These are phyloP conservation scores for Kuraishia cidri DNA, from an alignment of 805 yeast genomes.

Conservation along the genomic window DNA sequence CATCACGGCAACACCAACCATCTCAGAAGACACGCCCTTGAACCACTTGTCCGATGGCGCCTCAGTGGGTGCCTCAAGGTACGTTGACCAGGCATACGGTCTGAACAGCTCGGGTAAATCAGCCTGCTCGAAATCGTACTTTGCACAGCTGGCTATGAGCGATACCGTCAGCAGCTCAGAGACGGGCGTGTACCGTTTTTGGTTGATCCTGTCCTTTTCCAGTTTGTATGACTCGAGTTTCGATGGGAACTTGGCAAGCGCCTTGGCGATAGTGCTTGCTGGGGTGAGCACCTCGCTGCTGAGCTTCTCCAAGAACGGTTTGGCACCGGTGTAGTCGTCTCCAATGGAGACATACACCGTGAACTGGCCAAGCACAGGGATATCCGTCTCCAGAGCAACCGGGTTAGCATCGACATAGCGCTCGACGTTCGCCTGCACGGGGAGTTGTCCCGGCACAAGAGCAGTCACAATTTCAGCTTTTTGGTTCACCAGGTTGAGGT, in stretches of 20 bases:
- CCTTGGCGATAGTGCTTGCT: not conserved
- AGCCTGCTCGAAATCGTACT: conserved; percentile 1
- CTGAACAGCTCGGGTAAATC: conserved; percentile 5
- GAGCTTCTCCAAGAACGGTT: conserved; percentile 1
- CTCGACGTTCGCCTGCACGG: conserved; percentile 6
- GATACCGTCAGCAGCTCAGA: conserved; percentile 5
- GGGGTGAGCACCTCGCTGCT: not conserved
- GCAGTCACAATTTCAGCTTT: not conserved
- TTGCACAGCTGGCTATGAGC: not conserved
- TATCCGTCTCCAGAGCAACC: conserved; percentile 5
- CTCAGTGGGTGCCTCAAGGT: conserved; percentile 1
- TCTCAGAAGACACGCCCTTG: not conserved
- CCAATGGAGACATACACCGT: conserved; percentile 1
- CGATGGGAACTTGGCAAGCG: not conserved
- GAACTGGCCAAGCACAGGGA: conserved; percentile 9
- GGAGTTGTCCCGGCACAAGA: conserved; percentile 6
- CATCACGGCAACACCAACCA: conserved; percentile 6
- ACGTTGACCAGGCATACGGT: conserved; percentile 7
- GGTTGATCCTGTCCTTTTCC: conserved; percentile 4
- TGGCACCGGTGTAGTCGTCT: not conserved
- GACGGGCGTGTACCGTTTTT: conserved; percentile 6
- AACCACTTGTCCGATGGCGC: conserved; percentile 6
- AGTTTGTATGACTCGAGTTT: not conserved
- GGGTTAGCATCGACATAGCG: conserved; percentile 9
- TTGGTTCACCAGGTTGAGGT: conserved; percentile 2